Evolutionary conservation across 805 yeast species (phyloP).

Genomic region (Brettanomyces naardenensis): DNA sequence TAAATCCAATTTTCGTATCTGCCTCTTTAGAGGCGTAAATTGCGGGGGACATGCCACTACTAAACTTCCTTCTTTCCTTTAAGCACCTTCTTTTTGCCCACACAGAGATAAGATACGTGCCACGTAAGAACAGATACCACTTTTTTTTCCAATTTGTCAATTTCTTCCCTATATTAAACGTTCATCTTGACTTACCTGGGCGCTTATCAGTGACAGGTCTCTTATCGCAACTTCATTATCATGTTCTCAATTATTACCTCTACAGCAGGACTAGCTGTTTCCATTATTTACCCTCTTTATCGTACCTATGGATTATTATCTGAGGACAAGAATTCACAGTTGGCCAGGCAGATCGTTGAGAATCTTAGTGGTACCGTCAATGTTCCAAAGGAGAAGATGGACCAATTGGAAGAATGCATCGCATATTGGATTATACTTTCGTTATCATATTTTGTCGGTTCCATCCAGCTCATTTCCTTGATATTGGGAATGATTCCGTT

Average conservation of each 20-base stretch:
- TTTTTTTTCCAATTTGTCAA: neutral
- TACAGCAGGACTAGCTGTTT: slow-evolving; percentile 29
- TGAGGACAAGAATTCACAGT: slow-evolving; percentile 1
- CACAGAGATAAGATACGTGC: too few species aligned
- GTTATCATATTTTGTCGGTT: slow-evolving; percentile 14
- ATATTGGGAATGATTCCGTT: slow-evolving; percentile 49
- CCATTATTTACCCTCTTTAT: slow-evolving; percentile 31
- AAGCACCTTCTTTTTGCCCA: too few species aligned
- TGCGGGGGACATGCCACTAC: too few species aligned
- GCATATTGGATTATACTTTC: slow-evolving; percentile 64
- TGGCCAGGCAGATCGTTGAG: slow-evolving; percentile 12
- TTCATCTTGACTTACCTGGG: too few species aligned
- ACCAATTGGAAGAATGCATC: slow-evolving; percentile 37
- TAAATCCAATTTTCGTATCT: too few species aligned
- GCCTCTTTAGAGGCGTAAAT: too few species aligned
- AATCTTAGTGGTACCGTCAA: neutral
- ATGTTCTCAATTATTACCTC: slow-evolving; percentile 9
- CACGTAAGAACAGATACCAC: too few species aligned
- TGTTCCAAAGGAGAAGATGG: neutral
- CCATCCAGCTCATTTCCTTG: slow-evolving; percentile 24
- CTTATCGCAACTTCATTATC: neutral
- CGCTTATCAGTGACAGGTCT: too few species aligned
- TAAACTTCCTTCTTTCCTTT: too few species aligned
- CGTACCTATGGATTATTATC: slow-evolving; percentile 24
- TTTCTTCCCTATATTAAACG: neutral